Conservation (phyloP, 2,329 filamentous ascomycete species). For the Reticulascus tulasneorum region DNA sequence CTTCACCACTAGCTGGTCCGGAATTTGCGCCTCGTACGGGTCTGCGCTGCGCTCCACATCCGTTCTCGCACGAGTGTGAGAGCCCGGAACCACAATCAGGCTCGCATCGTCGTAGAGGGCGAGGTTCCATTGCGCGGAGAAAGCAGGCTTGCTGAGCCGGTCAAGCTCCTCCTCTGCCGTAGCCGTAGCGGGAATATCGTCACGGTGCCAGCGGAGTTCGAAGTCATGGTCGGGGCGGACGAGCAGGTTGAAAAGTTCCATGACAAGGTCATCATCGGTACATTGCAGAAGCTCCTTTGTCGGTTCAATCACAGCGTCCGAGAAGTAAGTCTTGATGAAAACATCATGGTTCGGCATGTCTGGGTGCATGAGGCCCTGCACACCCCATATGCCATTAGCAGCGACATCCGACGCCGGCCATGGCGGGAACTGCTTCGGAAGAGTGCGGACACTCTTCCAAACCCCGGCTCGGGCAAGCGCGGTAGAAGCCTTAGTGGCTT, state of each 20-base stretch:
- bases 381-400: conserved; percentile 75
- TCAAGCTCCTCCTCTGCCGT: conserved; percentile 62
- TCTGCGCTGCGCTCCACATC: conserved; percentile 63
- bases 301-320: conserved; percentile 56
- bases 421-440: conserved; percentile 88
- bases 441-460: conserved; percentile 79
- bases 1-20: conserved; percentile 61
- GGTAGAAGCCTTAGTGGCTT: conserved; percentile 54
- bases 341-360: conserved; percentile 55
- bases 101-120: conserved; percentile 72
- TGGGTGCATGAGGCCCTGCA: conserved; percentile 80
- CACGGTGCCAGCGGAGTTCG: conserved; percentile 77
- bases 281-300: conserved; percentile 60
- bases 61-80: conserved; percentile 68
- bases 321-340: conserved; percentile 72
- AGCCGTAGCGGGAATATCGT: conserved; percentile 70
- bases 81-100: conserved; percentile 73
- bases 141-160: conserved; percentile 56
- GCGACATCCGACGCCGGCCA: conserved; percentile 54
- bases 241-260: conserved; percentile 87
- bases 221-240: conserved; percentile 70
- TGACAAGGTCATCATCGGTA: conserved; percentile 62
- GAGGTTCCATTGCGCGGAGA: conserved; percentile 85
- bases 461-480: conserved; percentile 60
- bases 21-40: conserved; percentile 58